Base-by-base conservation (phyloP, 1,139 yeast genomes). In the Lodderomyces elongisporus region DNA sequence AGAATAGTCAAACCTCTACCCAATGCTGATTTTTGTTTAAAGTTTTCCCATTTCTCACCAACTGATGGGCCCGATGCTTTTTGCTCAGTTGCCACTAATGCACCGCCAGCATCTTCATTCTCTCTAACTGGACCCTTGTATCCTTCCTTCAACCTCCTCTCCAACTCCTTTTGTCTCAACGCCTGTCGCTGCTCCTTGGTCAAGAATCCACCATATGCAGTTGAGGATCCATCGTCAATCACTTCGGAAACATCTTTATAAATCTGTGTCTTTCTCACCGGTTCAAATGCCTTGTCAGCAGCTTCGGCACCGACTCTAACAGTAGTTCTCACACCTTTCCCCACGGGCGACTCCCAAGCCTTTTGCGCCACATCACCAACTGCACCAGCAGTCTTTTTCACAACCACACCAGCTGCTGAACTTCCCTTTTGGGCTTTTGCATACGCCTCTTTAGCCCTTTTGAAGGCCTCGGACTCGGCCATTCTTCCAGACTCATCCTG, bases 291-390 rank as follows among this genome's bases (percentile, higher is more conserved):
- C 51, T 81, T 82, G 54, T 87, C 95, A 15, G 87, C 79, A 14
- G 70, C 79, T 36, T 85, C 87, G 2, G 94, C 96, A 8, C 96
- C 79, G 35, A 75, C 74, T 43, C 73, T 74, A 10, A 88, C 93
- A 1, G 88, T 87, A 27, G 78, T 71, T 54, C 98, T 76, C 13
- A 95, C 91, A 33, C 81, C 84, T 58, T 82, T 80, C 43, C 95
- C 91, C 31, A 91, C 85, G 22, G 91, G 88, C 2, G 96, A 87
- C 42, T 93, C 96, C 99, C 99, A 93, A 1, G 97, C 96, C 42
- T 81, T 81, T 30, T 75, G 71, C 3, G 96, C 98, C 29, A 79
- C 94, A 36, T 75, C 81, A 36, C 96, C 98, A 20, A 91, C 87
- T 23, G 81, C 93, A 50, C 84, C 87, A n/a, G 97, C 96, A 2